phyloP scores from a whole-genome alignment of 1,284 basidiomycete species.

The Puccinia novopanici region DNA sequence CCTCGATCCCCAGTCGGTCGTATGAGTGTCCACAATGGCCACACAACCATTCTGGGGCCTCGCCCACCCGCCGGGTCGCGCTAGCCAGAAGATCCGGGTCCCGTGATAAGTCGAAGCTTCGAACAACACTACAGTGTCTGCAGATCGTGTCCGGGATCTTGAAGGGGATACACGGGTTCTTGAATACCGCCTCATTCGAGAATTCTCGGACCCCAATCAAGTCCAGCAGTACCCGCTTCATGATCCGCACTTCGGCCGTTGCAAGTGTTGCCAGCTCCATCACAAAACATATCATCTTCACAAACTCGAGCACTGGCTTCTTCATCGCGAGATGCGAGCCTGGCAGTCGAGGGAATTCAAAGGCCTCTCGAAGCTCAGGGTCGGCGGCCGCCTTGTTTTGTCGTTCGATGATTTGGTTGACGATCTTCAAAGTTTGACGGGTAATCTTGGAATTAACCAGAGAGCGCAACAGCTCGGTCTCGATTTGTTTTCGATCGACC shows the following conservation, averaged over 20 bases:
- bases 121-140: slow-evolving; percentile 80
- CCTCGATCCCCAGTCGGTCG: slow-evolving; percentile 81
- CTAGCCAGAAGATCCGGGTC: slow-evolving; percentile 63
- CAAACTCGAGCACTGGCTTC: slow-evolving; percentile 82
- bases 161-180: slow-evolving; percentile 89
- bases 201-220: slow-evolving; percentile 86
- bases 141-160: slow-evolving; percentile 86
- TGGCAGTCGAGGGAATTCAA: slow-evolving; percentile 77
- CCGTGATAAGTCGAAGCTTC: slow-evolving; percentile 57
- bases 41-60: slow-evolving; percentile 59
- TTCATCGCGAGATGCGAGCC: slow-evolving; percentile 76
- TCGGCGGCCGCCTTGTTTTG: slow-evolving; percentile 64
- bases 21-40: slow-evolving; percentile 78
- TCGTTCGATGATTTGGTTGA: slow-evolving; percentile 71
- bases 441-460: slow-evolving; percentile 81
- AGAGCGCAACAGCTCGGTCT: slow-evolving; percentile 69
- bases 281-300: slow-evolving; percentile 83
- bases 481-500: slow-evolving; percentile 61
- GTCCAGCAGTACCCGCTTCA: slow-evolving; percentile 87
- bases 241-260: slow-evolving; percentile 78
- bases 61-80: slow-evolving; percentile 75
- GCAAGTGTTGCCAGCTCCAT: slow-evolving; percentile 76
- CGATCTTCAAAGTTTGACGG: slow-evolving; percentile 73
- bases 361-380: slow-evolving; percentile 64
- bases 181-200: slow-evolving; percentile 72